These are phyloP conservation scores for Suillus tomentosus DNA, from an alignment of 768 basidiomycete genomes.

Conservation along the genomic window DNA sequence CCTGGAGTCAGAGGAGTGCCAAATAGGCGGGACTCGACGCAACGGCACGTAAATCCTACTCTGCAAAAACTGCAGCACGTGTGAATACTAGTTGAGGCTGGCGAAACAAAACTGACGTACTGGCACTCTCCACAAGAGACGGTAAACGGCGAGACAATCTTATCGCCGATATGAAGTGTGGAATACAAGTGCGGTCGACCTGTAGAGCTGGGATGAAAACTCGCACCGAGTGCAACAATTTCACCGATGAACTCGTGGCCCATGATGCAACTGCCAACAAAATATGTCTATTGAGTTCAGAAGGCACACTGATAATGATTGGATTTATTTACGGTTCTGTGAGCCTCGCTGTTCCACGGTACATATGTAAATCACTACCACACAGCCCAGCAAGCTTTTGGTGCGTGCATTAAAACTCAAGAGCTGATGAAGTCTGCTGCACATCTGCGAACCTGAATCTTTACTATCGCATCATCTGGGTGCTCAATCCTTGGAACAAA, in stretches of 20 bases:
- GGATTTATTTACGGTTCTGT: constrained; percentile 49
- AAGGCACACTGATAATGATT: background rate
- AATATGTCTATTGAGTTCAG: constrained; percentile 4
- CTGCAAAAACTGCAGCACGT: constrained; percentile 58
- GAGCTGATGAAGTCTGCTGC: background rate
- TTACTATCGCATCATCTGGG: constrained; percentile 78
- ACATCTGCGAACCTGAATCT: constrained; percentile 54
- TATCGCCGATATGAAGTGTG: constrained; percentile 67
- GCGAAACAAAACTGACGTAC: constrained; percentile 42
- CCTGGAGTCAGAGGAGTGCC: constrained; percentile 68
- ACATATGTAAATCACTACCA: constrained; percentile 76
- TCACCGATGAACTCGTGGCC: constrained; percentile 83
- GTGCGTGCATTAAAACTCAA: constrained; percentile 8
- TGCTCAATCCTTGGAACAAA: constrained; percentile 54
- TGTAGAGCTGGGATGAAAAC: constrained; percentile 44
- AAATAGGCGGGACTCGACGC: constrained; percentile 60
- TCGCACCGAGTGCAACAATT: constrained; percentile 65
- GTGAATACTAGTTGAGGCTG: background rate
- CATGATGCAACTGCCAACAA: constrained; percentile 50
- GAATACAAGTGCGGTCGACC: constrained; percentile 66
- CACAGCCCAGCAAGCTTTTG: constrained; percentile 65
- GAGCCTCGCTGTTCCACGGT: constrained; percentile 62
- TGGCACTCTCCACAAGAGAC: constrained; percentile 85
- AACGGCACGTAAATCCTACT: constrained; percentile 72
- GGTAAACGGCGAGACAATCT: constrained; percentile 80